Conservation (phyloP, 2,329 filamentous ascomycete genomes). For the Diaporthe eres region DNA sequence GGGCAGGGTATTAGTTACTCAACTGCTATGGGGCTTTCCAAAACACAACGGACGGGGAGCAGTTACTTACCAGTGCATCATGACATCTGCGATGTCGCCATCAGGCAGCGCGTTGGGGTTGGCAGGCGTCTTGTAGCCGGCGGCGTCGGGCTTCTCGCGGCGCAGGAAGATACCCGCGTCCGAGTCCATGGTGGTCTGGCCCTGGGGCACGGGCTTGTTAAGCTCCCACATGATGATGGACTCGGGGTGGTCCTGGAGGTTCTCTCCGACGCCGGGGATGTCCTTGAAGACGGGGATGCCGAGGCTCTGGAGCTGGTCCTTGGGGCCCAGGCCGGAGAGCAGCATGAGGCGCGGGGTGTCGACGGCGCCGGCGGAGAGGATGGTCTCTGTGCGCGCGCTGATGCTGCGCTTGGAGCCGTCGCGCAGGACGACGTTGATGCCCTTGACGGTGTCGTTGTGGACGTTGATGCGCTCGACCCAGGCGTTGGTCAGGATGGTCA, state of each 20-base stretch:
- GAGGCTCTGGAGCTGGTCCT: conserved; percentile 65
- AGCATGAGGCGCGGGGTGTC: conserved; percentile 81
- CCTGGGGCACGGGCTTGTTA: conserved; percentile 79
- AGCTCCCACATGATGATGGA: conserved; percentile 81
- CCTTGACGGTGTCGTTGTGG: conserved; percentile 77
- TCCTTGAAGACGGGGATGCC: conserved; percentile 70
- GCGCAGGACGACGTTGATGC: conserved; percentile 76
- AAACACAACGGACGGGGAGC: too few relatives aligned
- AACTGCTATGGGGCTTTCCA: not conserved
- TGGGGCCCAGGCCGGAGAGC: conserved; percentile 70
- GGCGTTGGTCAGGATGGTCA: conserved; percentile 88
- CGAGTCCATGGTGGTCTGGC: conserved; percentile 92
- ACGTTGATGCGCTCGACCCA: conserved; percentile 90
- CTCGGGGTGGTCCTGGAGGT: conserved; percentile 73
- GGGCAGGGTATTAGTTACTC: conserved; percentile 50
- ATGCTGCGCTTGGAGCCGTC: conserved; percentile 69
- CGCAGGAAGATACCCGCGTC: conserved; percentile 92
- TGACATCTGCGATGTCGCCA: conserved; percentile 84
- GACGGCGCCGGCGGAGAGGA: conserved; percentile 84
- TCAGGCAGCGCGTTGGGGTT: conserved; percentile 69
- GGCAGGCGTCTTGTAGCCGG: conserved; percentile 63
- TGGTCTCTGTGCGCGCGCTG: conserved; percentile 79
- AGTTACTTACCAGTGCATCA: conserved; percentile 70
- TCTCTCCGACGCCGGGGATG: conserved; percentile 72
- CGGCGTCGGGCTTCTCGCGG: conserved; percentile 79